A percentile compares a stretch with the other conserved stretches of the same genome.
Evolutionary conservation across 1,139 yeast species (phyloP).

Genomic region (Scheffersomyces stambukii): DNA sequence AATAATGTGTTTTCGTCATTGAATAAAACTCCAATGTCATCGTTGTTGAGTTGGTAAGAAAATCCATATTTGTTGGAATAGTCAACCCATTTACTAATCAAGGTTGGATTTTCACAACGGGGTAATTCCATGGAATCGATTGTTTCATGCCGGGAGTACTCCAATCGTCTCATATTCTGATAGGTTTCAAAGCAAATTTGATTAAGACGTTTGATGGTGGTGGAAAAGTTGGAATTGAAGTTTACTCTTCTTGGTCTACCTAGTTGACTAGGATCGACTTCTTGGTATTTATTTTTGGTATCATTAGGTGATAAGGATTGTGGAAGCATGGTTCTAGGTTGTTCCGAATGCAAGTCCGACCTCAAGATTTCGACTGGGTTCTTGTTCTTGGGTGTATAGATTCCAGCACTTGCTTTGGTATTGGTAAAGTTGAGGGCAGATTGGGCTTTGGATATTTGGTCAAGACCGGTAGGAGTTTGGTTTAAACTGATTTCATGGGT

Average conservation of each 20-base stretch:
- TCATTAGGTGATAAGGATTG: constrained; percentile 90
- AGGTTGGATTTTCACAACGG: constrained; percentile 58
- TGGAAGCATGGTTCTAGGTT: constrained; percentile 71
- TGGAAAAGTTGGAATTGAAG: constrained; percentile 38
- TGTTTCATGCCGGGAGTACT: constrained; percentile 28
- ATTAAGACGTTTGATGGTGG: constrained; percentile 37
- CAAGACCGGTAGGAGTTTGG: constrained; percentile 55
- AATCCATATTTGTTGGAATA: constrained; percentile 95
- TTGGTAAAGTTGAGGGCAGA: constrained; percentile 67
- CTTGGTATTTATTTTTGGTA: constrained; percentile 82
- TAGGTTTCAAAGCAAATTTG: constrained; percentile 38
- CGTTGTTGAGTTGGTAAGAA: constrained; percentile 86
- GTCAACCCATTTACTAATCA: constrained; percentile 96
- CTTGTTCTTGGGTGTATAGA: constrained; percentile 50
- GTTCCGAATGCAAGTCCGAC: constrained; percentile 67
- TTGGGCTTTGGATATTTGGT: constrained; percentile 52
- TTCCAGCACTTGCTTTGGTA: constrained; percentile 63
- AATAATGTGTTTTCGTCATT: constrained; percentile 79
- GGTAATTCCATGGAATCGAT: constrained; percentile 38
- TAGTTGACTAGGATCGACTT: constrained; percentile 46
- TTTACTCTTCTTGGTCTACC: constrained; percentile 40
- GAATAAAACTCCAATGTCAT: constrained; percentile 88
- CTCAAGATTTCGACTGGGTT: constrained; percentile 68
- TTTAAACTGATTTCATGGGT: constrained; percentile 61
- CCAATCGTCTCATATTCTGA: constrained; percentile 40